Base-by-base conservation (phyloP, 306 rosid species). In the Prinsepia uniflora region DNA sequence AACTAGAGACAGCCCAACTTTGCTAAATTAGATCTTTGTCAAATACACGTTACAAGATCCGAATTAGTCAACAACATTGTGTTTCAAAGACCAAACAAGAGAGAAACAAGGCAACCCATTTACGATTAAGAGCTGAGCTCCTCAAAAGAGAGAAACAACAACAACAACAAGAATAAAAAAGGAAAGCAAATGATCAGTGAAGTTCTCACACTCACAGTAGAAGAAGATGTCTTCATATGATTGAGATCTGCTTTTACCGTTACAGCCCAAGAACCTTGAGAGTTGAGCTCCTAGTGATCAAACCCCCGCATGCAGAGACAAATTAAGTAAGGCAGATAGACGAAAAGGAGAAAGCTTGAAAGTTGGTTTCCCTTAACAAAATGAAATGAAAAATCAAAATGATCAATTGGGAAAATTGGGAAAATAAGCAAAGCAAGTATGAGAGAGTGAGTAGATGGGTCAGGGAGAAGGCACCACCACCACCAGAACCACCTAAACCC, bases 181-280 rank as follows among this genome's bases (percentile, higher is more conserved):
- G 50, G 36, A 46, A 66, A 63, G 47, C 66, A 63, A 75, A 79
- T 41, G 52, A 76, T 12, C 30, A 11, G 55, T 14, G 7, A 30
- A 73, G 68, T 57, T 5, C 55, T 30, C 36, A 30, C 36, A 81
- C 91, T 89, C 78, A 89, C 95, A 40, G 59, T 73, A 58, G 84
- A 86, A 76, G 76, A 75, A 30, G 36, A 30, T 75, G 57, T 86
- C 86, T 58, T 89, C 91, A 89, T 86, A 81, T 63, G 89, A 86
- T 7, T 82, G 83, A 81, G 91, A 88, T 88, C 88, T 83, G 60
- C 62, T 61, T 43, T 79, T 76, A 75, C 69, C 77, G 65, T 72
- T 80, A 69, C 39, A 66, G 64, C 66, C 76, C 65, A 74, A 81
- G 66, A 65, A 72, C 20, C 55, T 50, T 50, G 55, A 50, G 55